These are phyloP conservation scores for Chrysoporthe austroafricana DNA, from an alignment of 2,329 filamentous ascomycete species.

Conservation along the genomic window DNA sequence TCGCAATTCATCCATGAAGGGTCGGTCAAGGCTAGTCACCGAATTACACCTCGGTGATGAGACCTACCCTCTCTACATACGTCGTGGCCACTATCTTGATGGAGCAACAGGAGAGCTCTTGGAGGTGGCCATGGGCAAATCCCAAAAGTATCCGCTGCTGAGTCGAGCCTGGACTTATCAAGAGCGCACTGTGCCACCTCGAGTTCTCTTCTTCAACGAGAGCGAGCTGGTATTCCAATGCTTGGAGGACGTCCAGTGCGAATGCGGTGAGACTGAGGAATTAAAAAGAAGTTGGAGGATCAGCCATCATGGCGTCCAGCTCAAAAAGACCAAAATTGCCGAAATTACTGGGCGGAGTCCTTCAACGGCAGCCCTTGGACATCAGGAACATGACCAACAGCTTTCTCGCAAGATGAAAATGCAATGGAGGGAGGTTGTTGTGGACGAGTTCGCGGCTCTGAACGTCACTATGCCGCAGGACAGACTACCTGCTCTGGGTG, in stretches of 20 bases:
- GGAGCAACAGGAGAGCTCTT: not conserved
- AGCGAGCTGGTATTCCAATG: not conserved
- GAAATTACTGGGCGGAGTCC: not conserved
- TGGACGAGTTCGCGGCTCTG: not conserved
- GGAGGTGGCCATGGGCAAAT: not conserved
- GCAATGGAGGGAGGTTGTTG: not conserved
- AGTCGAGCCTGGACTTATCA: slow-evolving; percentile 34
- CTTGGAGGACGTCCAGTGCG: not conserved
- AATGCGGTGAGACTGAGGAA: not conserved
- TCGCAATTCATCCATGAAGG: not conserved
- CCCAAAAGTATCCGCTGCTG: slow-evolving; percentile 20
- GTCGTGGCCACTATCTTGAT: not conserved
- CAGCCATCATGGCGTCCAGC: not conserved
- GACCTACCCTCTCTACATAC: not conserved
- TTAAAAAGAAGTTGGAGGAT: not conserved
- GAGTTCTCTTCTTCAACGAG: slow-evolving; percentile 29
- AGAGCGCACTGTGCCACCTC: slow-evolving; percentile 31
- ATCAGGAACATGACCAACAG: not conserved
- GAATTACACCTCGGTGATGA: not conserved
- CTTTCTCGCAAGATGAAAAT: not conserved
- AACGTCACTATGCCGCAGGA: not conserved
- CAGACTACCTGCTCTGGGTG: not conserved
- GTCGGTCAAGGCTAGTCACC: not conserved
- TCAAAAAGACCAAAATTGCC: not conserved
- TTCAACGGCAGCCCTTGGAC: not conserved